Conservation (phyloP, 257 asterid genomes). For the Verbascum thapsus region DNA sequence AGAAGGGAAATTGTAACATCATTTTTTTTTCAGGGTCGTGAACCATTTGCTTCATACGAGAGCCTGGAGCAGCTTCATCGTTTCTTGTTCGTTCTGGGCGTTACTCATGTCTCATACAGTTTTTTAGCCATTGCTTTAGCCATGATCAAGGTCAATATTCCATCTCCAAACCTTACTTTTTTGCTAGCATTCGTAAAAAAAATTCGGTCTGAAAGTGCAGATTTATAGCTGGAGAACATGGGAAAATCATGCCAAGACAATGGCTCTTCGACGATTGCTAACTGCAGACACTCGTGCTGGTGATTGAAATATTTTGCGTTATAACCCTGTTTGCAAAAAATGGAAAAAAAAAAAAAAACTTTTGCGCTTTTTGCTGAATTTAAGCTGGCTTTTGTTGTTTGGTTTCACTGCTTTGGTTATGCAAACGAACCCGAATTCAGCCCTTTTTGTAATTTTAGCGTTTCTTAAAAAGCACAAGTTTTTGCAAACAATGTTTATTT, state of each 20-base stretch:
- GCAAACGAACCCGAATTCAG: too few species aligned
- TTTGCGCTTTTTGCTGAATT: too few species aligned
- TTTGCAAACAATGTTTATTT: too few species aligned
- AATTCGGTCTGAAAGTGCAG: conserved; percentile 39
- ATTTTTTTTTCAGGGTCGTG: conserved; percentile 52
- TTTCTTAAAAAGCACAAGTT: too few species aligned
- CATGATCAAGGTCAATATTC: conserved; percentile 70
- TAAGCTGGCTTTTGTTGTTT: too few species aligned
- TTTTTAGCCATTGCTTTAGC: conserved; percentile 78
- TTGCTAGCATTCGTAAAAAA: conserved; percentile 16
- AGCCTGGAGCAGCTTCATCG: conserved; percentile 98
- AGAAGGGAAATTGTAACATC: conserved; percentile 5
- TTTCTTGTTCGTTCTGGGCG: conserved; percentile 79
- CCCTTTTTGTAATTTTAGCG: too few species aligned
- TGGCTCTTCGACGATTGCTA: conserved; percentile 68
- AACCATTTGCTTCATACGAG: conserved; percentile 89
- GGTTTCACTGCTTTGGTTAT: too few species aligned
- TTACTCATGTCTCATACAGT: conserved; percentile 81
- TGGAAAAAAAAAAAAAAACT: too few species aligned
- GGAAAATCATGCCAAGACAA: conserved; percentile 80
- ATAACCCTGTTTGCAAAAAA: too few species aligned
- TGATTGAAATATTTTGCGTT: conserved; percentile 30
- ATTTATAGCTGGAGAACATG: conserved; percentile 91
- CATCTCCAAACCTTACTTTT: conserved; percentile 18
- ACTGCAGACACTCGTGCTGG: conserved; percentile 45